A percentile compares a stretch with the other conserved stretches of the same genome.
Conservation (phyloP, 495 filamentous ascomycete species). For the Stereocaulon alpinum region DNA sequence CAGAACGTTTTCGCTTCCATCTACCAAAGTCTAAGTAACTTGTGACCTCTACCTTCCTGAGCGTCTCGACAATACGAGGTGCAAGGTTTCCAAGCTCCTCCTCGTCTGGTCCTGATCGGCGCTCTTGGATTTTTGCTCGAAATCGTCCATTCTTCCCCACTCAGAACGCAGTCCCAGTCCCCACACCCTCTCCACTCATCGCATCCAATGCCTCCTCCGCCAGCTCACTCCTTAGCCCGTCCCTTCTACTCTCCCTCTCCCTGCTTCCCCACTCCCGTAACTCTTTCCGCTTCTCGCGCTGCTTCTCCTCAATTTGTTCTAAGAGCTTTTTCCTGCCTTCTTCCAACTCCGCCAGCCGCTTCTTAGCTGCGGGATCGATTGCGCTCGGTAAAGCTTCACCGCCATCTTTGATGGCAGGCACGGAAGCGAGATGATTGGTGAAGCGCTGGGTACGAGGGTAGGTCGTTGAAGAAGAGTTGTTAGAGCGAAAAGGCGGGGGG, state of each 20-base stretch:
- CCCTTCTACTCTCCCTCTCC: slow-evolving; percentile 48
- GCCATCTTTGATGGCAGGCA: slow-evolving; percentile 42
- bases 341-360: slow-evolving; percentile 42
- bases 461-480: slow-evolving; percentile 37
- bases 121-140: neutral
- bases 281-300: slow-evolving; percentile 39
- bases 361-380: slow-evolving; percentile 34
- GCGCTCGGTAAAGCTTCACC: slow-evolving; percentile 34
- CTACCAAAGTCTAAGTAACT: neutral
- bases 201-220: slow-evolving; percentile 51
- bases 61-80: neutral
- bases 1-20: neutral
- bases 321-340: slow-evolving; percentile 45
- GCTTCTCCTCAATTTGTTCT: slow-evolving; percentile 45
- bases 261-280: slow-evolving; percentile 50
- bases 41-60: neutral
- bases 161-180: slow-evolving; percentile 37
- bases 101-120: too few relatives aligned
- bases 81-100: neutral
- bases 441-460: slow-evolving; percentile 44
- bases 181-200: slow-evolving; percentile 44
- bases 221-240: slow-evolving; percentile 48
- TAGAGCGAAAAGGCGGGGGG: slow-evolving; percentile 38
- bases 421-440: slow-evolving; percentile 39
- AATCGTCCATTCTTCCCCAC: neutral